Base-by-base conservation (phyloP, 1,284 basidiomycete species). In the Schizophyllum amplum region DNA sequence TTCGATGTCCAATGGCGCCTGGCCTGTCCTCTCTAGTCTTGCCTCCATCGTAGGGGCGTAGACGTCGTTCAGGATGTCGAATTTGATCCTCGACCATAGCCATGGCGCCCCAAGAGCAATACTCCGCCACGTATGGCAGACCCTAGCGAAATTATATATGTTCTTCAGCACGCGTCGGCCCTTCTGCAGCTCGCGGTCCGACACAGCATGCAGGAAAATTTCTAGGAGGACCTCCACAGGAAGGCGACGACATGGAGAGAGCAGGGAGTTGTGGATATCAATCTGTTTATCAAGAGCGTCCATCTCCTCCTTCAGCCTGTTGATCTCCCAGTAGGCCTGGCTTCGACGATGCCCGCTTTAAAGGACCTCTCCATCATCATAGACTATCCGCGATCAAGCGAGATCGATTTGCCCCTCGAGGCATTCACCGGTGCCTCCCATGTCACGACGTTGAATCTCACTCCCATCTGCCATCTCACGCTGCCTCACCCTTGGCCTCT, bases 21-120 rank as follows among this genome's bases (percentile, higher is more conserved):
- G 33, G 13, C 33, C 33, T 9, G 33, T 13, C 33, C 17, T 42
- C 13, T 17, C 13, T 13, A 42, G 33, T 42, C 17, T 17, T 9
- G 3, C 17, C 3, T 9, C 33, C 33, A 42, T 13, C 33, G 33
- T 4, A 17, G 13, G 33, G 17, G 17, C 33, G 33, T 42, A 17
- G 7, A 17, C 2, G 33, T 42, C 17, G 33, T 9, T 42, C 4
- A 42, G 7, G 11, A 9, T 21, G 13, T 49, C 23, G 47, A 57
- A 5, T 13, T 49, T 7, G n/a, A 57, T 25, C 6, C 17, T 6
- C 4, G 48, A 23, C 56, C 56, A 57, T 24, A 57, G 13, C 47
- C 5, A 22, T 4, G 52, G 56, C 15, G 52, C 54, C 1, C 42
- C 48, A 22, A 50, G n/a, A 4, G 52, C 56, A 22, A 57, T 54